Base-by-base conservation (phyloP, 2,329 filamentous ascomycete species). In the Hypomyces rosellus region DNA sequence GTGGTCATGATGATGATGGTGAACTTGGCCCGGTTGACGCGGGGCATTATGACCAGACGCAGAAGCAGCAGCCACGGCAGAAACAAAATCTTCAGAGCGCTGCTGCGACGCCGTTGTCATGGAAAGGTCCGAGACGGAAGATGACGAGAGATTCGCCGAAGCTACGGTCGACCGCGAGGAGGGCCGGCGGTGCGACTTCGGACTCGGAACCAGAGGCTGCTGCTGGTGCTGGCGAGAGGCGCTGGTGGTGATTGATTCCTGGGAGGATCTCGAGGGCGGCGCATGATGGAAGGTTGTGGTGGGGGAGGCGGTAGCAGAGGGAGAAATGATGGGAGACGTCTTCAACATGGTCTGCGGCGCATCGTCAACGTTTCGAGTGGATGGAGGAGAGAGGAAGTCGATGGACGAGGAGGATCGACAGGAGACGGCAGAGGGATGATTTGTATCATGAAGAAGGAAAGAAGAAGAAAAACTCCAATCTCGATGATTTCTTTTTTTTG, bases 261-360 rank as follows among this genome's bases (percentile, higher is more conserved):
- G 48, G n/a, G 48, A 53, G 18, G 48, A 47, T 58, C 46, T 54
- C 53, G 49, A 63, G 54, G 49, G 41, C 20, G 25, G 42, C 34
- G 62, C 61, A 61, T 65, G 63, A 58, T 59, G 69, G 65, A 67
- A 75, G 67, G 59, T 71, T 30, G 25, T 30, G 59, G 68, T 67
- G 54, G 77, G 75, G 46, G 77, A 80, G 62, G 74, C 71, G 72
- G 73, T 78, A 68, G 74, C 69, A 59, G 75, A 70, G 62, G 68
- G 67, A 63, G 74, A 64, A 61, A 75, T 68, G 58, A 75, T 69
- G 54, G 77, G 76, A 61, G 77, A 80, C 63, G 76, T 77, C 66
- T 76, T 78, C 74, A 81, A 74, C 78, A 81, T 81, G 72, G 68
- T 78, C 67, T 67, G 68, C 67, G 67, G 66, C 68, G 68, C 74